Base-by-base conservation (phyloP, 257 asterid genomes). In the Lavandula angustifolia region DNA sequence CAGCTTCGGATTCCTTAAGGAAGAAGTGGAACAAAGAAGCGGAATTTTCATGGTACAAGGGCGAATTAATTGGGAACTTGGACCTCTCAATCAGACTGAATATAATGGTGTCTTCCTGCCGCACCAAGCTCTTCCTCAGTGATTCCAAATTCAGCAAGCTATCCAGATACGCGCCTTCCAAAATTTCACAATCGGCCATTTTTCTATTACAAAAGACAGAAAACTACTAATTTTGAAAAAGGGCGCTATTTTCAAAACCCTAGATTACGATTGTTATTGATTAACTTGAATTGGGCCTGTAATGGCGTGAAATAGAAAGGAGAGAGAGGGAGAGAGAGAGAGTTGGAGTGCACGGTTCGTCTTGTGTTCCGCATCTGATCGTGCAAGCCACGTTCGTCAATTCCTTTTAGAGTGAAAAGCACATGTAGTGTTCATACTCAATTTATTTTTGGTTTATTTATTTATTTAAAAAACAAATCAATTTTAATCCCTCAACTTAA, bases 91-190 rank as follows among this genome's bases (percentile, higher is more conserved):
- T 82, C 16, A 92, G 82, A 69, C 78, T 61, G 77, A 89, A 89
- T 65, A 89, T 71, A 16, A 92, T 87, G 56, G 88, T 82, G 53
- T 92, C 98, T 73, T 92, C 98, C 67, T 83, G 88, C 43, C 96
- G 66, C 7, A 87, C 73, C 79, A 92, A 72, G 59, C 85, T 82
- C 69, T 82, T 67, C 32, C 98, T 78, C 79, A 89, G 49, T 8
- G 88, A 77, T 37, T 87, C 96, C 54, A 92, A 94, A 74, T 78
- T 74, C 78, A 79, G 54, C 75, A 70, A 63, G 10, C 69, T 68
- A 6, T 64, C 68, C 29, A 9, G 3, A 46, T 31, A 32, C 46
- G 13, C 52, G 5, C 68, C 72, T 41, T 43, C n/a, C 32, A 54
- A 78, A 57, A 29, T 66, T 54, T 63, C 70, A 52, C 37, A 52